Evolutionary conservation across 495 filamentous ascomycete species (phyloP).

Genomic region (Lepraria neglecta): DNA sequence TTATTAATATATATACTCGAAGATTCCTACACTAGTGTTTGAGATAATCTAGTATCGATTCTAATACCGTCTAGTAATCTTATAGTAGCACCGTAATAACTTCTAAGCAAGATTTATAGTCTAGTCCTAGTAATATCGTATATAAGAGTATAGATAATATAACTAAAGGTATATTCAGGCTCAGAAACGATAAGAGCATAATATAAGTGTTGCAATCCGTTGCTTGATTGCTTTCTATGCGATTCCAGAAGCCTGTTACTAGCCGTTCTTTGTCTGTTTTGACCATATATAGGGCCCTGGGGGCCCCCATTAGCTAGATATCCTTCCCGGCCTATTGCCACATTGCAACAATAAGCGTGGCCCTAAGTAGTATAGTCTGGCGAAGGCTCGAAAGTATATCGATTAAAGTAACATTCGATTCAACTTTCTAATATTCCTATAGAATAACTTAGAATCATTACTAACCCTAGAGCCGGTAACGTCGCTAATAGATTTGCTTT

Average conservation of each 20-base stretch:
- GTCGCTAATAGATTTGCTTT: not conserved
- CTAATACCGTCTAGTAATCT: conserved; percentile 1
- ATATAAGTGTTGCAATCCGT: too few species aligned
- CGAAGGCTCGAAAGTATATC: conserved; percentile 8
- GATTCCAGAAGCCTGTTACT: too few species aligned
- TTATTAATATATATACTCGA: conserved; percentile 1
- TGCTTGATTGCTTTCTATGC: too few species aligned
- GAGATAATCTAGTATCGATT: conserved; percentile 2
- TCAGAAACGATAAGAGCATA: not conserved
- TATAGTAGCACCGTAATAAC: conserved; percentile 5
- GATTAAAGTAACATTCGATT: conserved; percentile 1
- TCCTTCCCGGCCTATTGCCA: too few species aligned
- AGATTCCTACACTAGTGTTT: conserved; percentile 2
- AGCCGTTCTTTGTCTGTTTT: too few species aligned
- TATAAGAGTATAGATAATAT: not conserved
- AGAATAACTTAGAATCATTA: conserved; percentile 4
- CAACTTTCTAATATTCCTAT: conserved; percentile 6
- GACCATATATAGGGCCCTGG: too few species aligned
- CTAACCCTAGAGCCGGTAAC: not conserved
- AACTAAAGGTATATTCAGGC: conserved; percentile 6
- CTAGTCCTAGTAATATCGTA: not conserved
- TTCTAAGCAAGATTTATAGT: conserved; percentile 3
- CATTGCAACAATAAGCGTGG: conserved; percentile 7
- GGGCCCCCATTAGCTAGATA: too few species aligned
- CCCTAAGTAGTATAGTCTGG: conserved; percentile 2